Evolutionary conservation across 2,329 filamentous ascomycete species (phyloP), one percentile per base, ranked within the genome.

Genomic region (Didymellaceae sp.): DNA sequence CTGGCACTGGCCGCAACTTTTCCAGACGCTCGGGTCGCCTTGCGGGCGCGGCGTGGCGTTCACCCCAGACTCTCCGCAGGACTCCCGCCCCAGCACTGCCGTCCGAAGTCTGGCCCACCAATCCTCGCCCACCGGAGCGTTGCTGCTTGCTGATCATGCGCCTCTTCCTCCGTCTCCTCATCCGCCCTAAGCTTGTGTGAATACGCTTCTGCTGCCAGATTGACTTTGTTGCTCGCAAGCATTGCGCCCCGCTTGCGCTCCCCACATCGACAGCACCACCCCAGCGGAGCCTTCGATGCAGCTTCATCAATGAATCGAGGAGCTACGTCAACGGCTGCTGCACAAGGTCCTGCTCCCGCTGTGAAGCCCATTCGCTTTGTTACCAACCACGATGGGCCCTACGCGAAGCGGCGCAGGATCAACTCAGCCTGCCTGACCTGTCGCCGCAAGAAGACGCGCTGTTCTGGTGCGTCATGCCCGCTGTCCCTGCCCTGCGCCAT

Each of bases 371-470:
- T 75, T 52, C 71, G 72, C 56, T 75, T 75, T 62, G 70, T 75
- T 44, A 73, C 70, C 30, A 75, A 75, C 65, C 67, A 74, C 52
- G 72, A 74, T 45, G 72, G 71, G 10, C 73, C 73, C 42, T 74
- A 75, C 54, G 72, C 72, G 28, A 75, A 75, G 66, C 63, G 73
- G 24, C 63, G 73, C 38, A 66, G 73, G 50, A 74, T 75, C 58
- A 74, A 73, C 55, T 70, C 71, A 30, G 73, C 73, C 9, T 80
- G 78, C 50, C 51, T 79, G 60, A 79, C 77, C 16, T 80, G 78
- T 57, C 69, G 78, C 7, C 74, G 74, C 58, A 76, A 78, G 54
- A 80, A 80, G 69, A 80, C 78, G 52, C 76, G 77, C 34, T 80
- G 78, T 54, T 77, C 75, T 13, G 76, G 77, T 63, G 64, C 69